Evolutionary conservation across 148 eudicot genomes (phyloP).

Genomic region (Beta vulgaris): DNA sequence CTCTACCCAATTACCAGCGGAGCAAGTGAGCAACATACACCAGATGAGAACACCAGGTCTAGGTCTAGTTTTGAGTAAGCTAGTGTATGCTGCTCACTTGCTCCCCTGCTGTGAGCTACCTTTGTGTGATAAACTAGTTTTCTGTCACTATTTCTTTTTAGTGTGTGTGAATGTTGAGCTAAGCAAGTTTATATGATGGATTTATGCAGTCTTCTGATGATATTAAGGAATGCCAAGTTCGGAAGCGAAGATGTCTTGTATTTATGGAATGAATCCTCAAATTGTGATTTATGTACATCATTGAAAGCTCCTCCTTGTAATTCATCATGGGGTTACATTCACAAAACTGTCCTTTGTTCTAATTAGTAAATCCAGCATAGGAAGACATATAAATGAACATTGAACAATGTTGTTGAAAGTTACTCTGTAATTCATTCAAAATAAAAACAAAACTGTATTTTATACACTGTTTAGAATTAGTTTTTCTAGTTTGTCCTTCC

Average conservation of each 20-base stretch:
- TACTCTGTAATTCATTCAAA: not conserved
- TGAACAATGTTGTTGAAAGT: slow-evolving; percentile 3
- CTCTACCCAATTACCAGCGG: no score
- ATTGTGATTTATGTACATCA: slow-evolving; percentile 19
- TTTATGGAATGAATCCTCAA: slow-evolving; percentile 31
- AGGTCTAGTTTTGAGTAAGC: not conserved
- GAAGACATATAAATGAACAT: slow-evolving; percentile 6
- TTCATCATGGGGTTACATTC: not conserved
- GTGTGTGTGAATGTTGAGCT: not conserved
- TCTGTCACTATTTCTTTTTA: not conserved
- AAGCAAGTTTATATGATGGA: not conserved
- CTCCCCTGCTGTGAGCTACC: not conserved
- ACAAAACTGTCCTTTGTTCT: not conserved
- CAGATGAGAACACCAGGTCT: no score
- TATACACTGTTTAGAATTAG: not conserved
- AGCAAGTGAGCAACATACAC: no score
- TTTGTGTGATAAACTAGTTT: no score
- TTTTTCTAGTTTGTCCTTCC: not conserved
- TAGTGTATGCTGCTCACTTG: not conserved
- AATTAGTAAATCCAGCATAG: not conserved
- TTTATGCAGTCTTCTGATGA: slow-evolving; percentile 46
- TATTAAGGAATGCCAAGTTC: slow-evolving; percentile 31
- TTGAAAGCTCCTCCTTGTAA: slow-evolving; percentile 18
- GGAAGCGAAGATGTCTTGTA: slow-evolving; percentile 56
- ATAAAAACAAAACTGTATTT: slow-evolving; percentile 14